Evolutionary conservation across 345 rosid genomes (phyloP), one percentile per base, ranked within the genome.

Genomic region (Leavenworthia alabamica): DNA sequence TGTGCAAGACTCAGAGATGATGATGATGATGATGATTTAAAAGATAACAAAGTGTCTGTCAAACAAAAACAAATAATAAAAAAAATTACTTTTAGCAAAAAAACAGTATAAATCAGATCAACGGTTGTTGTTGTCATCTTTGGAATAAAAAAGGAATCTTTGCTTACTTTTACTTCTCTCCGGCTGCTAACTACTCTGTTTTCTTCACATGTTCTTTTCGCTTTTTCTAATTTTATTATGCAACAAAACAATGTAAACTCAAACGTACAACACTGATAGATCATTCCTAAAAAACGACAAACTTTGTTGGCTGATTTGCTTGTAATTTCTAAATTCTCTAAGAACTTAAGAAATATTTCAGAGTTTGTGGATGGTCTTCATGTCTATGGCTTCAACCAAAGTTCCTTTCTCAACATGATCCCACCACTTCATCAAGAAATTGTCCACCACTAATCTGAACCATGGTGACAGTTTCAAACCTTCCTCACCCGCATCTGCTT

Each of bases 351-450:
- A 31, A 44, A 27, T 11, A 11, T 37, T 49, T 65, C 46, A 72
- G 72, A 89, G 74, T 73, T 79, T 84, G 80, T 94, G 99, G 67
- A 94, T 85, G 53, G 78, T 80, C 71, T 85, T 74, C 96, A 90
- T 90, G 80, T 87, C 94, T 12, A 43, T 71, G 7, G 71, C 96
- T 69, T 86, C 92, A 60, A 43, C 43, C 54, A 94, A 82, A 12
- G 82, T 86, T 56, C 96, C 92, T 46, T 83, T 78, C 76, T 90
- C 84, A 0, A 90, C 84, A 50, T 80, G 90, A 41, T 94, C 96
- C 99, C 99, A 94, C 97, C 96, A 90, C 68, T 84, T 84, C 77
- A 88, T 83, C 79, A 94, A 76, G 86, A 94, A 94, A 70, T 94
- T 87, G 63, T 94, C 96, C 31, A 86, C 97, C 1, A 90, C 86